Base-by-base conservation (phyloP, 106 monocot species). In the Allium sativum region DNA sequence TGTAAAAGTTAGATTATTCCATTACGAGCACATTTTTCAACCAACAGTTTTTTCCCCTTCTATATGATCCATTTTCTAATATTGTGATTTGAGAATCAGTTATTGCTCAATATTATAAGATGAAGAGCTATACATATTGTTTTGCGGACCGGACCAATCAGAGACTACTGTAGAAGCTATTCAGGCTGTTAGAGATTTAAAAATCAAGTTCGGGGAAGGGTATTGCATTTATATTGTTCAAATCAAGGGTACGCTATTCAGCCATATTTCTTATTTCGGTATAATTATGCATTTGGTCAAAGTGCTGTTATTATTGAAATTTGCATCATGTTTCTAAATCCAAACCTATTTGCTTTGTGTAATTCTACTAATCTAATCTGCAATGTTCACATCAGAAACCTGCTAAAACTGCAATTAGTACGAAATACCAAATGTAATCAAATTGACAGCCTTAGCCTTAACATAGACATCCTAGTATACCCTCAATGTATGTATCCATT, bases 181-280 rank as follows among this genome's bases (percentile, higher is more conserved):
- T 21, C 78, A 90, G 13, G 87, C 90, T 58, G 41, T 96, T 22
- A 81, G 95, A 87, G 95, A 96, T 84, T 77, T 90, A 41, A 4
- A 77, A n/a, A 79, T 84, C 45, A 87, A 90, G 65, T 41, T 87
- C 19, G 95, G 95, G 19, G n/a, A 96, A 96, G 82, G 90, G 95
- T 52, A 90, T 96, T 74, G 95, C 84, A n/a, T 96, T 84, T 72
- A 78, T 90, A 12, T 67, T 96, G 69, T 90, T 96, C 61, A 96
- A 87, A 64, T 84, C 90, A 63, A 81, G 95, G 95, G 95, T 96
- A 81, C 52, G 78, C 6, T 68, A 47, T 14, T 31, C 52, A 68
- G 16, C 1, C 9, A 4, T 64, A 51, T 56, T 52, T 41, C 52
- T 12, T 12, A n/a, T 62, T 31, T 42, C n/a, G 18, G 46, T 44